Base-by-base conservation (phyloP, 1,139 yeast species). In the Blastobotrys indianensis region DNA sequence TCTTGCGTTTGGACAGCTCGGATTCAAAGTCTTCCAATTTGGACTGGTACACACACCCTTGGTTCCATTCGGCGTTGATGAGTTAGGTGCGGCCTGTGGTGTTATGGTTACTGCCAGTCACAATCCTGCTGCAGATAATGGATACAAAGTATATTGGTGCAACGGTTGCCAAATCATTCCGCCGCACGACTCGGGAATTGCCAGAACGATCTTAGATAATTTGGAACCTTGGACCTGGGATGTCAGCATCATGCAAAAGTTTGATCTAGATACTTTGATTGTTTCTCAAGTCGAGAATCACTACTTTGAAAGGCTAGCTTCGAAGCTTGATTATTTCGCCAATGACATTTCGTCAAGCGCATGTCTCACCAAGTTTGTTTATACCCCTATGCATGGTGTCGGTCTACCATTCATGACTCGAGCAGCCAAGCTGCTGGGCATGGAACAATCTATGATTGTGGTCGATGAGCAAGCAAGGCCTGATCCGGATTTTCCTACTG, bases 71-170 rank as follows among this genome's bases (percentile, higher is more conserved):
- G 80, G 85, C 0, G 82, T 92, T 28, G 86, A 84, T 54, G 60
- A 70, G 34, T 73, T 69, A 48, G 56, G 67, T 0, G 88, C 95
- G 0, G 69, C 81, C 0, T 87, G 82, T 43, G 98, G 97, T 32
- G 85, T 92, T 1, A 92, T 92, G 97, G 79, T 92, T 40, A 92
- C 98, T 0, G 97, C 98, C 0, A 85, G 95, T 45, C 98, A 92
- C 64, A 92, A 92, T 60, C 97, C 97, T 0, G 94, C 92, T 11
- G 72, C 74, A 53, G 97, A 90, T 62, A 92, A 92, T 60, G 98
- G 98, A 0, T 92, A 87, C 67, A 92, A 92, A 61, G 97, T 92
- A 0, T 90, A 92, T 68, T 87, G 94, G 77, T 72, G 75, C 12
- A 92, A 92, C 60, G 97, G 97, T 4, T 90, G 97, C 63, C 97